phyloP scores from a whole-genome alignment of 2,329 filamentous ascomycete species.

The Paramyrothecium sp. region DNA sequence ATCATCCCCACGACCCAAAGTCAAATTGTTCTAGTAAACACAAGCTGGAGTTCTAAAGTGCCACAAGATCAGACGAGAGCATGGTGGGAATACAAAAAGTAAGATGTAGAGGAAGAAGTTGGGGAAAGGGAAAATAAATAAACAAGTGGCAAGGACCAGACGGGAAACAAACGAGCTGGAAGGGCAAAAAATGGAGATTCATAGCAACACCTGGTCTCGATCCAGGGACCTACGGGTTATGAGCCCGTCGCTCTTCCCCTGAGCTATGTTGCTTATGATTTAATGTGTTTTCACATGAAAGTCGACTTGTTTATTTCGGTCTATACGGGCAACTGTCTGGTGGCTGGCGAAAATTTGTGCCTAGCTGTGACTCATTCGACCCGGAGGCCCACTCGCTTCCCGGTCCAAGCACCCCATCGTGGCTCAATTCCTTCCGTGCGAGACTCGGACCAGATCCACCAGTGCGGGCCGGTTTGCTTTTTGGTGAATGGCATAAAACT shows the following conservation, averaged over 20 bases:
- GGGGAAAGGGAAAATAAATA: neutral
- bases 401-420: neutral
- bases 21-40: too few relatives aligned
- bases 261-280: constrained; percentile 19
- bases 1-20: too few relatives aligned
- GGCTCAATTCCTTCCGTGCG: neutral
- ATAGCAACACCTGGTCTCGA: constrained; percentile 24
- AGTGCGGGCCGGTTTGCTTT: too few relatives aligned
- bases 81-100: too few relatives aligned
- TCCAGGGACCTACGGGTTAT: constrained; percentile 28
- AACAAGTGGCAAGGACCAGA: neutral
- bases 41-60: too few relatives aligned
- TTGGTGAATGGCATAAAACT: too few relatives aligned
- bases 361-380: neutral
- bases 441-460: neutral
- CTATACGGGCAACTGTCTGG: neutral
- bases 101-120: neutral
- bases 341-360: neutral
- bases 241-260: constrained; percentile 28
- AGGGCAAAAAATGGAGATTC: constrained; percentile 8
- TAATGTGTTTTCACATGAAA: neutral
- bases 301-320: neutral
- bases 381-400: neutral
- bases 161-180: too few relatives aligned
- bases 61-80: too few relatives aligned